Base-by-base conservation (phyloP, 768 basidiomycete species). In the Hydnomerulius pinastri region DNA sequence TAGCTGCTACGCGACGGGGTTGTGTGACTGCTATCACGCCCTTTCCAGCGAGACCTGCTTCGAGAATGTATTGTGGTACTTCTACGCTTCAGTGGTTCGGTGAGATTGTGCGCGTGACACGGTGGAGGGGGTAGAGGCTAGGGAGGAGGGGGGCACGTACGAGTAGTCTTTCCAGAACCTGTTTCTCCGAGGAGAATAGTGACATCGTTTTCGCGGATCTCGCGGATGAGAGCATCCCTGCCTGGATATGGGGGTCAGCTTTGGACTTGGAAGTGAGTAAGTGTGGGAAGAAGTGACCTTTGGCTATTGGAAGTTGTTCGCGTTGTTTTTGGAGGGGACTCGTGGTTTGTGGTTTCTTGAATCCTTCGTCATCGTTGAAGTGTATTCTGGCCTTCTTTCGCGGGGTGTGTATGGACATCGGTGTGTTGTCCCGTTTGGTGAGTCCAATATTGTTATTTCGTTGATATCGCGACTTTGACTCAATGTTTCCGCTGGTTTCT, bases 91-190 rank as follows among this genome's bases (percentile, higher is more conserved):
- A 67, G 52, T 52, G 51, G 27, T 33, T 46, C 46, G 39, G 56
- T 66, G 53, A 68, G 60, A 55, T 18, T 37, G 44, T 43, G 41
- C 28, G 43, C 32, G n/a, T n/a, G n/a, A n/a, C n/a, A n/a, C 27
- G 42, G 30, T 12, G 49, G 28, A 46, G 41, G 46, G 28, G 21
- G 43, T 2, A 4, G 10, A 13, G 12, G n/a, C n/a, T 32, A 44
- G 20, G 5, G 27, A 47, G 32, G 27, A n/a, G 27, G 46, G 32
- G 27, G 15, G 39, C 43, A 85, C 92, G 62, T 69, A 96, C 96
- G 96, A 42, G 97, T 99, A 0, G 96, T 96, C 74, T 99, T 99
- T 55, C 97, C 97, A 17, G 94, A 97, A 11, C 97, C 97, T 0
- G 97, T 98, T 71, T 99, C 97, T 32, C 95, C 97, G 2, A 99